Evolutionary conservation across 495 filamentous ascomycete genomes (phyloP), one percentile per base, ranked within the genome.

Genomic region (Cenococcum geophilum): DNA sequence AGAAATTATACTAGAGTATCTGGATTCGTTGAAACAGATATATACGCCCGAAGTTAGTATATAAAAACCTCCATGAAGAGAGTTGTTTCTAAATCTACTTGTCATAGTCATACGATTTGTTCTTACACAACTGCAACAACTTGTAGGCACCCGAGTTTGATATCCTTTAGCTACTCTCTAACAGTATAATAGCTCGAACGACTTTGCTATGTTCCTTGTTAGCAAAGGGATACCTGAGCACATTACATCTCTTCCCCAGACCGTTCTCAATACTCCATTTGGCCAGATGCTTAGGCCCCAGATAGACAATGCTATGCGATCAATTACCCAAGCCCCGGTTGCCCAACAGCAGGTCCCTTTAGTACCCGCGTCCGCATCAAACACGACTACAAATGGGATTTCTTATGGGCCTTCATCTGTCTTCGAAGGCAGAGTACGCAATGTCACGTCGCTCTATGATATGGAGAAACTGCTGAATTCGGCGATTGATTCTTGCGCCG

Each of bases 61-160:
- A 32, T 3, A 20, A 12, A 5, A 43, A 16, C 11, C 11, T 47
- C 16, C 6, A 61, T 27, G 10, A 11, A 21, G 16, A 20, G 21
- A 14, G 21, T 18, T 20, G 6, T 25, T 55, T 20, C 59, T 18
- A 1, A 45, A 21, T 25, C 37, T 34, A n/a, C 32, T 57, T 14
- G 22, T 6, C 27, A 22, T 66, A 91, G 86, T 89, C 88, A 0
- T 97, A 97, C 68, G 89, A 95, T 71, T 77, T 96, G 2, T 89
- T 89, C 72, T 77, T 86, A 40, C 92, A 96, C 69, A 98, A 98
- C 70, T 97, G 93, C 81, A 97, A 98, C 76, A 97, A 97, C 77
- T 98, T 98, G 47, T 67, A 49, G 36, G 59, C 51, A 50, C 11
- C 27, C 5, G 9, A 49, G n/a, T 50, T 50, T 14, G 27, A n/a